phyloP scores from a whole-genome alignment of 2,329 filamentous ascomycete genomes.

The Byssochlamys sp. region DNA sequence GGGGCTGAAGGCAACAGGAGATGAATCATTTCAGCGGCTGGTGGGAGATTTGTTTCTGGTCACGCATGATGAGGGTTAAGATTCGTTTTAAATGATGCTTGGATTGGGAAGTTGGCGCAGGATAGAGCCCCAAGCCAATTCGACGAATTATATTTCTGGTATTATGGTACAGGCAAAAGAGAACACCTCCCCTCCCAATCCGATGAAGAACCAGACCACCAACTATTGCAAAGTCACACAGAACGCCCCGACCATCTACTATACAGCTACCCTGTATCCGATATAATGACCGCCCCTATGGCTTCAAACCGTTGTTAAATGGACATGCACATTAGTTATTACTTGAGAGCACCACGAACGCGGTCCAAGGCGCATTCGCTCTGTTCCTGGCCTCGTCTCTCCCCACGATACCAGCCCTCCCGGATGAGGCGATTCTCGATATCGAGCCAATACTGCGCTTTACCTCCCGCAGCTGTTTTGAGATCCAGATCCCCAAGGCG shows the following conservation, averaged over 20 bases:
- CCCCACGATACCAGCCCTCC: slow-evolving; percentile 57
- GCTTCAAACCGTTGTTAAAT: neutral
- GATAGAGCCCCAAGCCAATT: neutral
- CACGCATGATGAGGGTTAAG: slow-evolving; percentile 16
- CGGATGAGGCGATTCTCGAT: slow-evolving; percentile 55
- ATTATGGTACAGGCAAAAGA: neutral
- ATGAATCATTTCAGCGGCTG: slow-evolving; percentile 45
- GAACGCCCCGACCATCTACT: slow-evolving; percentile 6
- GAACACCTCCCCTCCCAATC: neutral
- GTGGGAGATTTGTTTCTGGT: slow-evolving; percentile 41
- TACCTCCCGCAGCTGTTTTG: slow-evolving; percentile 56
- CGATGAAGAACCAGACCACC: neutral
- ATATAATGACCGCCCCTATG: neutral
- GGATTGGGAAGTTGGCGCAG: neutral
- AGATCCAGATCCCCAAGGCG: slow-evolving; percentile 68
- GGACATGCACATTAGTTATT: neutral
- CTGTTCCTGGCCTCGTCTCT: slow-evolving; percentile 19
- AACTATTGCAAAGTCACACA: slow-evolving; percentile 1
- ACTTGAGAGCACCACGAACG: slow-evolving; percentile 2
- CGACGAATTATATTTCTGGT: slow-evolving; percentile 2
- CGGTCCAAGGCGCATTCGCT: slow-evolving; percentile 26
- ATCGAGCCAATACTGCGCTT: slow-evolving; percentile 59
- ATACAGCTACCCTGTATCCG: neutral
- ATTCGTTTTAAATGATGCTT: neutral
- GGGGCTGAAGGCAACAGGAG: slow-evolving; percentile 45